Base-by-base conservation (phyloP, 305 asterid species). In the Rubia balearica region DNA sequence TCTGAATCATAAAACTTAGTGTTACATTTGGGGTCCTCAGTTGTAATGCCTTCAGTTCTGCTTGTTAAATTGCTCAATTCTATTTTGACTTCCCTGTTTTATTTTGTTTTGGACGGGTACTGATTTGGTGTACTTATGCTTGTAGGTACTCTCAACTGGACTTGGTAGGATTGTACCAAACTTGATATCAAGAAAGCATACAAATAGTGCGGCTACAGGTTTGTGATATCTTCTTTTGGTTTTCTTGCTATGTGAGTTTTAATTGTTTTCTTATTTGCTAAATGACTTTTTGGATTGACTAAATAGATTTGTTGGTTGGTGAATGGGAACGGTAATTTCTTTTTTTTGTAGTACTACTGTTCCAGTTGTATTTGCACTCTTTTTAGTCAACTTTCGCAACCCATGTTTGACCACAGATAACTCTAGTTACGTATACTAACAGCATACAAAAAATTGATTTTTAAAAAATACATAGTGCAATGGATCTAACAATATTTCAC, bases 161-260 rank as follows among this genome's bases (percentile, higher is more conserved):
- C 96, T 90, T 76, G 96, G 98, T 73, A 88, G 98, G 86, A 93
- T 93, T 77, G 94, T 93, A 68, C 98, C 98, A 40, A 93, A 93
- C 78, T 77, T 93, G 86, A 93, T 93, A 83, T 93, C 97, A 70
- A 85, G 97, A 83, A 90, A 93, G 82, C 98, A 90, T 77, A 93
- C 97, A 16, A 93, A 93, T 75, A 90, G 96, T 80, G 96, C 97
- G 17, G 96, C 98, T 71, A 90, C 96, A 81, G 96, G 98, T 88
- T 76, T 55, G 81, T 73, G 17, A n/a, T 71, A 56, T 71, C 66
- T 21, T 71, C 66, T 21, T 60, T 16, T 16, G 53, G 36, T 30
- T 70, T 49, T 27, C 6, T 41, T 6, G 45, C 42, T 6, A 19
- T 56, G 51, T 57, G 70, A 40, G 42, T 30, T 63, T 65, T 68